These are phyloP conservation scores for Trichophyton rubrum DNA, from an alignment of 2,329 filamentous ascomycete species.

Conservation along the genomic window DNA sequence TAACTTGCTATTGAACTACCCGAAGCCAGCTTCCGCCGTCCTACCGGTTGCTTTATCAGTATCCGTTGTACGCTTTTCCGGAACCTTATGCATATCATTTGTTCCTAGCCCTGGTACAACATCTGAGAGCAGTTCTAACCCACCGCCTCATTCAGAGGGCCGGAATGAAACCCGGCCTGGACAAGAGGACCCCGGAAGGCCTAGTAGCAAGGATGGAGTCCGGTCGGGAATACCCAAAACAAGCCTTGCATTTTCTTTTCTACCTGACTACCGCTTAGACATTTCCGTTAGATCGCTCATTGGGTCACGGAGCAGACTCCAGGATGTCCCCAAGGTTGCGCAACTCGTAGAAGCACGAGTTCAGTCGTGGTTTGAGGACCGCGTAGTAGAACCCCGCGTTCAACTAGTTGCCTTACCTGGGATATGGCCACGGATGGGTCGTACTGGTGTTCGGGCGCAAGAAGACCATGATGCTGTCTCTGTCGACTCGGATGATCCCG, in stretches of 20 bases:
- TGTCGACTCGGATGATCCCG: conserved; percentile 7
- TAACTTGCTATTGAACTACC: conserved; percentile 86
- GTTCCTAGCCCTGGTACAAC: conserved; percentile 49
- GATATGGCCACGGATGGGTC: conserved; percentile 48
- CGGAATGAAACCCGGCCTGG: background rate
- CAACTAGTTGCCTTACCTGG: conserved; percentile 52
- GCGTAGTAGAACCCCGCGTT: conserved; percentile 52
- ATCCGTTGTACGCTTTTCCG: conserved; percentile 85
- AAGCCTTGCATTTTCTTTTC: conserved; percentile 85
- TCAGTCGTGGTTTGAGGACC: conserved; percentile 55
- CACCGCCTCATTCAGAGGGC: conserved; percentile 17
- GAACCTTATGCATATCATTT: conserved; percentile 85
- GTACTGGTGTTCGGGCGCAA: conserved; percentile 33
- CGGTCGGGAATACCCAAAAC: conserved; percentile 53
- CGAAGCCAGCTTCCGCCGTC: conserved; percentile 75
- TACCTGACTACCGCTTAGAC: conserved; percentile 51
- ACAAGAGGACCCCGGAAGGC: background rate
- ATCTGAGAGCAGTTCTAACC: conserved; percentile 14
- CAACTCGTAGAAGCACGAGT: conserved; percentile 52
- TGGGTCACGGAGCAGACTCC: conserved; percentile 48
- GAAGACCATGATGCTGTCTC: conserved; percentile 25
- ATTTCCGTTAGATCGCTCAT: conserved; percentile 53
- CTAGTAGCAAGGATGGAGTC: conserved; percentile 11
- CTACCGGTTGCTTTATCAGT: conserved; percentile 86
- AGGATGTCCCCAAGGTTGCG: conserved; percentile 55